phyloP scores from a whole-genome alignment of 2,329 filamentous ascomycete genomes.

The Sordariomycetes sp. region DNA sequence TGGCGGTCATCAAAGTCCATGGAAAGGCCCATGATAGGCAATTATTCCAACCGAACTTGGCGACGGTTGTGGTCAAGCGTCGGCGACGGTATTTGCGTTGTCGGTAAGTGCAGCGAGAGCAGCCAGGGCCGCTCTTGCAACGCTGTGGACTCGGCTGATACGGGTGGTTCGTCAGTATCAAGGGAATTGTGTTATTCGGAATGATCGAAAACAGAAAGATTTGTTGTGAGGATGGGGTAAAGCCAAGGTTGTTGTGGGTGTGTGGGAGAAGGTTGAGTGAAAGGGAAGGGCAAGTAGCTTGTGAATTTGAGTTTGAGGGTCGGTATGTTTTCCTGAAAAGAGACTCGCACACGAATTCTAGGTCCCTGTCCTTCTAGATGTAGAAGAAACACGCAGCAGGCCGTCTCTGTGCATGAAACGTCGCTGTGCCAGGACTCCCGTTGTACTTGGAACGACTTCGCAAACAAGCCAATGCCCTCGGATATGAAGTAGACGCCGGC shows the following conservation, averaged over 20 bases:
- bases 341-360: neutral
- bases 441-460: neutral
- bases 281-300: neutral
- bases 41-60: conserved; percentile 19
- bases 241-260: neutral
- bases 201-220: neutral
- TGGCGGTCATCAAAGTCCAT: conserved; percentile 61
- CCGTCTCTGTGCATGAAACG: neutral
- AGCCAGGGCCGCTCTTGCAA: neutral
- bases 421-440: neutral
- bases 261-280: neutral
- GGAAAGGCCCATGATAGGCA: conserved; percentile 59
- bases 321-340: neutral
- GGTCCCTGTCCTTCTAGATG: neutral
- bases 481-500: neutral
- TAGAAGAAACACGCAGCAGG: neutral
- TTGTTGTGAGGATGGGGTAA: neutral
- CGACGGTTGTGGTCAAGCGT: neutral
- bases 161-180: neutral
- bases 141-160: neutral
- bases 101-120: neutral
- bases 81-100: neutral
- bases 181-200: neutral
- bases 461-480: neutral
- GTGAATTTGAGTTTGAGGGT: neutral